Evolutionary conservation across 1,139 yeast genomes (phyloP).

Genomic region (Candida sp.): DNA sequence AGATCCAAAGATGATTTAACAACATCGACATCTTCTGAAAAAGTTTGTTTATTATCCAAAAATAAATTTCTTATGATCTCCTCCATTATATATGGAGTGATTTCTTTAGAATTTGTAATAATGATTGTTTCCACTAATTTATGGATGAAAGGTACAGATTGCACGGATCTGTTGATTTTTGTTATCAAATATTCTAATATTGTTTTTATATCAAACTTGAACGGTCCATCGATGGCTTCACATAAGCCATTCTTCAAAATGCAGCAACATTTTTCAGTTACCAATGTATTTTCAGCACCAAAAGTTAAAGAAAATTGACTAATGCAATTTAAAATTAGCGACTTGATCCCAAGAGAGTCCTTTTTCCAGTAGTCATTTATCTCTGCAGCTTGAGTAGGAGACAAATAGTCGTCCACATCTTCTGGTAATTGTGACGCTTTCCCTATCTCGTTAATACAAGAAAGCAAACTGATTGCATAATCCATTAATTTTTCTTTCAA

Average conservation of each 20-base stretch:
- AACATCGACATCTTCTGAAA: constrained; percentile 52
- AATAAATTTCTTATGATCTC: constrained; percentile 27
- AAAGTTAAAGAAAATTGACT: constrained; percentile 40
- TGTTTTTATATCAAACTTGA: constrained; percentile 44
- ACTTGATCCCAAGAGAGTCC: constrained; percentile 44
- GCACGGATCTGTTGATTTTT: constrained; percentile 27
- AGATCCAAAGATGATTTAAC: constrained; percentile 42
- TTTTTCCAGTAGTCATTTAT: constrained; percentile 32
- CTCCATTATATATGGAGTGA: constrained; percentile 26
- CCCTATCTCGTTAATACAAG: constrained; percentile 65
- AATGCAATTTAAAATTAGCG: constrained; percentile 36
- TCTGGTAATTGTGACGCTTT: constrained; percentile 63
- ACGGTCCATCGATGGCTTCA: constrained; percentile 56
- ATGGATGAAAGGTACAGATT: constrained; percentile 38
- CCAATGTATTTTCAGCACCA: constrained; percentile 27
- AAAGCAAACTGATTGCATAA: constrained; percentile 51
- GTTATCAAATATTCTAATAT: constrained; percentile 44
- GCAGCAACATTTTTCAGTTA: constrained; percentile 55
- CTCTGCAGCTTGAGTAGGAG: constrained; percentile 19
- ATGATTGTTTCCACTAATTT: constrained; percentile 41
- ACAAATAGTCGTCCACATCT: constrained; percentile 43
- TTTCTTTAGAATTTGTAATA: constrained; percentile 23
- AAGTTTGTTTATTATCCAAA: constrained; percentile 24
- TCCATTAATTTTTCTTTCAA: constrained; percentile 23
- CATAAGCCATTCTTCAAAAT: constrained; percentile 55